Percentiles rank a stretch among this genome's conserved stretches.
Conservation (phyloP, 108 stramenopile species). For the Skeletonema menzelii region DNA sequence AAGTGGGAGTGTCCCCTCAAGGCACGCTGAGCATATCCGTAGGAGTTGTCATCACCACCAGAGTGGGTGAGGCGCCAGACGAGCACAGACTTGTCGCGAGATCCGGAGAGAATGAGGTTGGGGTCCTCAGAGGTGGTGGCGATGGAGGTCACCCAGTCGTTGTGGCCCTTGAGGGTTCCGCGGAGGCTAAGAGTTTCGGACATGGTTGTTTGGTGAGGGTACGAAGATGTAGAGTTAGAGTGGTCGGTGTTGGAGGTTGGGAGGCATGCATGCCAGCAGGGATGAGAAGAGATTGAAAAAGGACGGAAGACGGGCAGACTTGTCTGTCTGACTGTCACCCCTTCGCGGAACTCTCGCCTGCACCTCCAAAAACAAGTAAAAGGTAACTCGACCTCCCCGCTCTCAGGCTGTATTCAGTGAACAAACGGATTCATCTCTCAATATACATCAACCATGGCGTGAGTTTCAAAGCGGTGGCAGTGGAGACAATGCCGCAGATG, state of each 20-base stretch:
- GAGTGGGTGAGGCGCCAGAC: slow-evolving; percentile 94
- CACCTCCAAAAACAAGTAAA: slow-evolving; percentile 1
- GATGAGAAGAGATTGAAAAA: not conserved
- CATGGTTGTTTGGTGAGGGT: slow-evolving; percentile 56
- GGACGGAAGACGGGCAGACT: not conserved
- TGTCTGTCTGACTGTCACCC: not conserved
- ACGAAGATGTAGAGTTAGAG: not conserved
- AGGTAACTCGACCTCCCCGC: not conserved
- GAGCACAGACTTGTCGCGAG: slow-evolving; percentile 97
- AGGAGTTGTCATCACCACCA: slow-evolving; percentile 69
- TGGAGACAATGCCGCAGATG: not conserved
- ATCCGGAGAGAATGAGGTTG: slow-evolving; percentile 95
- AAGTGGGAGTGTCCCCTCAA: slow-evolving; percentile 99
- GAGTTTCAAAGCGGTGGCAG: slow-evolving; percentile 14
- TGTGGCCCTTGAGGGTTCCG: slow-evolving; percentile 92
- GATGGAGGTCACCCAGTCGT: slow-evolving; percentile 99
- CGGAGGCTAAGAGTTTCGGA: slow-evolving; percentile 92
- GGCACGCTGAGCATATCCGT: slow-evolving; percentile 96
- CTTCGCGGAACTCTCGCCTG: not conserved
- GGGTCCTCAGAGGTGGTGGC: slow-evolving; percentile 98
- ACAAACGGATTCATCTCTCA: not conserved
- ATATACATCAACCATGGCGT: slow-evolving; percentile 45
- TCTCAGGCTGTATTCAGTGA: not conserved
- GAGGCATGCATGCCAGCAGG: too few relatives aligned
- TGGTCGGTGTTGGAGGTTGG: not conserved